Base-by-base conservation (phyloP, 257 asterid species). In the Craterostigma plantagineum region DNA sequence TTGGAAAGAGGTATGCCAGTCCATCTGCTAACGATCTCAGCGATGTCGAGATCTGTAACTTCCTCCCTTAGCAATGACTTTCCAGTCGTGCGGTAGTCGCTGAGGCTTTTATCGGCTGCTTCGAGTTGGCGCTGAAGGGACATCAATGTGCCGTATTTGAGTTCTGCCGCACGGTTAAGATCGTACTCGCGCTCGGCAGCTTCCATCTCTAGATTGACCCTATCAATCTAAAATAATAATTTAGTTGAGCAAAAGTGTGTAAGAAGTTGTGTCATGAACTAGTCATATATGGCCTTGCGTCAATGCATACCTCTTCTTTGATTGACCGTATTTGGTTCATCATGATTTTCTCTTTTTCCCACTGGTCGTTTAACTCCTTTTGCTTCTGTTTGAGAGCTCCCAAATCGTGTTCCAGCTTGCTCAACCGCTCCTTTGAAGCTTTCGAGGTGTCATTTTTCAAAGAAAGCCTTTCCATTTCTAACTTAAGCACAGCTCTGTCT, bases 131-230 rank as follows among this genome's bases (percentile, higher is more conserved):
- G 86, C 43, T 81, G 94, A 58, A 85, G 94, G 12, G 91, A 60
- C 44, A 67, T 77, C 57, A 77, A 27, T 11, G 91, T 85, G 43
- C 96, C 91, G 27, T 85, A 81, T 53, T 81, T 85, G 52, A 85
- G 96, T 62, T 85, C 94, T 57, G 96, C 94, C 15, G 96, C 94
- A 48, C 87, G 94, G 55, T 58, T 85, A 15, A 85, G 72, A 62
- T 85, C 75, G 71, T 85, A 81, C 55, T 81, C 94, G 11, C 96
- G 94, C 72, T 85, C 94, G 48, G 96, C 94, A 56, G 92, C 91
- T 63, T 85, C 91, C 91, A 81, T 81, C 76, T 85, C 96, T 46
- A 70, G 68, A 64, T 85, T 85, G 33, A 85, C 94, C 63, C 94
- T 75, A 65, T 81, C 96, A 50, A 85, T 77, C 94, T 84, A 57